phyloP scores from a whole-genome alignment of 2,329 filamentous ascomycete genomes.

The Purpureocillium takamizusanense region DNA sequence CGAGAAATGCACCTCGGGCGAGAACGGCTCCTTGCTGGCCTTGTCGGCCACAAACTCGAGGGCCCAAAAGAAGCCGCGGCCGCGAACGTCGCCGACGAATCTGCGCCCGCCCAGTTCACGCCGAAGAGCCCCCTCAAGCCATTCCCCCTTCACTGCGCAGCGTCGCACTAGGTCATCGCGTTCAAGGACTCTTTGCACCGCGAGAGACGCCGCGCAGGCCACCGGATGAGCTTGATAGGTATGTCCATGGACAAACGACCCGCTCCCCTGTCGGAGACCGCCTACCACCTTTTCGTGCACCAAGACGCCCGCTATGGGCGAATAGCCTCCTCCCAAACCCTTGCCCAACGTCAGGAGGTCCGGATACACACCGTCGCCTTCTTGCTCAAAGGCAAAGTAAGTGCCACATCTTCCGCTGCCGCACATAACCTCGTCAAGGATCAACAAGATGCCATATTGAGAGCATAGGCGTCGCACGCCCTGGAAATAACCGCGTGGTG shows the following conservation, averaged over 20 bases:
- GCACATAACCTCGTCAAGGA: slow-evolving; percentile 72
- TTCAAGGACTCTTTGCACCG: slow-evolving; percentile 50
- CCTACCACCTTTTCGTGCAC: slow-evolving; percentile 42
- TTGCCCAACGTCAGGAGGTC: slow-evolving; percentile 62
- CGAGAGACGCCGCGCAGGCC: slow-evolving; percentile 51
- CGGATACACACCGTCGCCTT: slow-evolving; percentile 38
- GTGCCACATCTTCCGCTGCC: slow-evolving; percentile 51
- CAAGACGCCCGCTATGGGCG: slow-evolving; percentile 51
- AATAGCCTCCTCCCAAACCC: slow-evolving; percentile 55
- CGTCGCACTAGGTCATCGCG: slow-evolving; percentile 50
- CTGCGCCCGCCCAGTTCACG: slow-evolving; percentile 22
- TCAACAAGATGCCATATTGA: slow-evolving; percentile 62
- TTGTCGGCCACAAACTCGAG: slow-evolving; percentile 33
- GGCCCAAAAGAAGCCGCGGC: slow-evolving; percentile 26
- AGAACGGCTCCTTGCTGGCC: slow-evolving; percentile 24
- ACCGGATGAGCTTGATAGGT: slow-evolving; percentile 54
- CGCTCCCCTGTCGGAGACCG: slow-evolving; percentile 25
- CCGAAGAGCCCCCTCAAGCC: slow-evolving; percentile 34
- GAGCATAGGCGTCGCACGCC: slow-evolving; percentile 62
- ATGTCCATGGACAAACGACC: slow-evolving; percentile 42
- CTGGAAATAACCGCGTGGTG: slow-evolving; percentile 58
- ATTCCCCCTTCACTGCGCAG: slow-evolving; percentile 41
- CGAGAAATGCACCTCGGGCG: slow-evolving; percentile 14
- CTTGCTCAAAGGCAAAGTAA: slow-evolving; percentile 54
- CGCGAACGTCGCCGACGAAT: background rate